These are phyloP conservation scores for Mortierella polycephala DNA, from an alignment of 371 early-diverging fungal genomes.

Conservation along the genomic window DNA sequence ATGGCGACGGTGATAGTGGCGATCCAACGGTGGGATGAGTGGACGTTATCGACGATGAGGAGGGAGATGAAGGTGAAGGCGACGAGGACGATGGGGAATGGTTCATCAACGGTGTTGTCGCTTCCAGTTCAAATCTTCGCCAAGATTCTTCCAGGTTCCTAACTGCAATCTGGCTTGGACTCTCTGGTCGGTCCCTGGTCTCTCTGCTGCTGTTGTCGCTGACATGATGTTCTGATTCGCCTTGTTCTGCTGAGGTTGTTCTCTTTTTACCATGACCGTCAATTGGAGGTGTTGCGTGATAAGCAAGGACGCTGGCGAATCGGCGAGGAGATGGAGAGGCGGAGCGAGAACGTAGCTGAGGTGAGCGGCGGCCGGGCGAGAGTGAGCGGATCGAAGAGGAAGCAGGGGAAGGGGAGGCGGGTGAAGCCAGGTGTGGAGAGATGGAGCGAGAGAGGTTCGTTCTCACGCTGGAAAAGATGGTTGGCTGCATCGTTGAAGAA, in stretches of 20 bases:
- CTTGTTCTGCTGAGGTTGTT: not conserved
- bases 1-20: conserved; percentile 21
- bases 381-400: conserved; percentile 37
- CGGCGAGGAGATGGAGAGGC: conserved; percentile 40
- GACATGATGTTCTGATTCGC: too few relatives aligned
- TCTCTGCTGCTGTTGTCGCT: not conserved
- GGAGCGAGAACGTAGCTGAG: conserved; percentile 38
- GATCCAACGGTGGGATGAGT: conserved; percentile 2
- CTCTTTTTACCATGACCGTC: conserved; percentile 5
- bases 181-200: conserved; percentile 17
- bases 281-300: conserved; percentile 25
- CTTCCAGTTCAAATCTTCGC: conserved; percentile 27
- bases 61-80: conserved; percentile 4
- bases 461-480: conserved; percentile 30
- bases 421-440: conserved; percentile 35
- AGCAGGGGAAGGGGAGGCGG: conserved; percentile 23
- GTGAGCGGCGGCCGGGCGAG: conserved; percentile 29
- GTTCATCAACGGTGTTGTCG: conserved; percentile 4
- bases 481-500: conserved; percentile 24
- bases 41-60: not conserved
- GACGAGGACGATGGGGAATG: not conserved
- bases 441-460: conserved; percentile 37
- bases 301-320: conserved; percentile 48
- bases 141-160: conserved; percentile 37
- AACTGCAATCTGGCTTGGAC: conserved; percentile 29